Base-by-base conservation (phyloP, 495 filamentous ascomycete species). In the Penicillium steckii region DNA sequence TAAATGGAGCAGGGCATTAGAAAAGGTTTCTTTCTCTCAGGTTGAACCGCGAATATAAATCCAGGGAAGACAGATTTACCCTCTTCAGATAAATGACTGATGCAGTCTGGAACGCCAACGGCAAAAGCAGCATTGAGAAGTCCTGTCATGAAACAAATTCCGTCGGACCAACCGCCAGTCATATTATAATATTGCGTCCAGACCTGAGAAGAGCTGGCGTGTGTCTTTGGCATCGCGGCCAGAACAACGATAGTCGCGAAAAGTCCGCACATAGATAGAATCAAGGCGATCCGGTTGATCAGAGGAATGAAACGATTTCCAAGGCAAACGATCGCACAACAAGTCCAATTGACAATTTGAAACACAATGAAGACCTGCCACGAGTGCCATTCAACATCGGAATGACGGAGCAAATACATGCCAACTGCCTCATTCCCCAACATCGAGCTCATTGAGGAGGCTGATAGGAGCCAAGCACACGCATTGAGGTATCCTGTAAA, bases 71-170 rank as follows among this genome's bases (percentile, higher is more conserved):
- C 8, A 0, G 18, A 37, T 19, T 23, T 6, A 64, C 64, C 68
- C 67, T 92, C 88, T 65, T 92, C 88, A 1, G 88, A 83, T 46
- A 92, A 75, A 65, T 92, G 88, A 3, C 83, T 83, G 42, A 87
- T 77, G 22, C 78, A 73, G 65, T 87, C 87, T 1, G 87, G 87
- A 0, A 86, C 88, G 3, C 88, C 89, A 23, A 91, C 80, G 3
- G 87, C 82, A 59, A 86, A 91, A 3, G 88, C 87, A 8, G 86
- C 88, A 57, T 92, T 92, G 33, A 92, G 71, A 32, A 90, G 80
- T 1, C 88, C 87, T 5, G 83, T 73, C 30, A 90, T 65, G 56
- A 92, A 92, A 10, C 82, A 87, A 9, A 92, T 73, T 0, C 86
- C 88, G 47, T 81, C 75, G 18, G 74, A 80, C 49, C 72, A 74